These are phyloP conservation scores for Cercophora sp. DNA, from an alignment of 495 filamentous ascomycete genomes.

Conservation along the genomic window DNA sequence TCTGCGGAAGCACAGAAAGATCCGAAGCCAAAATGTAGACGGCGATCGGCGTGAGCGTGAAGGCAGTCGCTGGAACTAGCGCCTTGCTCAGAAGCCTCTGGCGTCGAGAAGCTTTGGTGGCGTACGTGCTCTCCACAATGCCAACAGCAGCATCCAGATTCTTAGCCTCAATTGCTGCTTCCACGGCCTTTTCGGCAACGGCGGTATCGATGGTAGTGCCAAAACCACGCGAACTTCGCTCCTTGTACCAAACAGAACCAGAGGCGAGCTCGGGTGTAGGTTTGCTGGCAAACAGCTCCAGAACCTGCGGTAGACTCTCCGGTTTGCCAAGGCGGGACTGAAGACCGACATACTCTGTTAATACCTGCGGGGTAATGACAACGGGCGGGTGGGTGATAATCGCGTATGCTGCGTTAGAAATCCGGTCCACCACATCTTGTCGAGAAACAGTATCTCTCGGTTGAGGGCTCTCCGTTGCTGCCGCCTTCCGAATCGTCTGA, in stretches of 20 bases:
- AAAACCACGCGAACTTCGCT: slow-evolving; percentile 61
- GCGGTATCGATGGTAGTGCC: slow-evolving; percentile 65
- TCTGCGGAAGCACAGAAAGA: slow-evolving; percentile 57
- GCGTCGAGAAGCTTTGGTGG: slow-evolving; percentile 64
- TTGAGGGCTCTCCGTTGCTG: no score
- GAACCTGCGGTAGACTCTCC: slow-evolving; percentile 69
- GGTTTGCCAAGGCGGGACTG: slow-evolving; percentile 68
- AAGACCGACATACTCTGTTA: slow-evolving; percentile 65
- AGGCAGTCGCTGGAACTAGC: slow-evolving; percentile 33
- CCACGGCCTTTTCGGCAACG: slow-evolving; percentile 66
- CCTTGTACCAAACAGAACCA: slow-evolving; percentile 54
- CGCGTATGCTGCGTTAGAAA: slow-evolving; percentile 54
- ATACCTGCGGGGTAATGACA: slow-evolving; percentile 70
- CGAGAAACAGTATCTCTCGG: no score
- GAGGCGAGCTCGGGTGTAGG: slow-evolving; percentile 61
- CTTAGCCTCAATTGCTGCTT: slow-evolving; percentile 69
- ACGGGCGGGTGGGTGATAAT: slow-evolving; percentile 71
- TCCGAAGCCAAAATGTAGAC: slow-evolving; percentile 63
- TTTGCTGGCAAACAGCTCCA: slow-evolving; percentile 81
- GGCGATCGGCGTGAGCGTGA: slow-evolving; percentile 60
- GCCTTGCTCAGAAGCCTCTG: slow-evolving; percentile 54
- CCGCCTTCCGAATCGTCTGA: no score
- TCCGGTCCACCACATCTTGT: slow-evolving; percentile 34
- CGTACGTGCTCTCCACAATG: slow-evolving; percentile 76
- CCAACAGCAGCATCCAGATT: slow-evolving; percentile 71